Evolutionary conservation across 169 alveolate genomes (phyloP).

Genomic region (Plasmodium yoelii): DNA sequence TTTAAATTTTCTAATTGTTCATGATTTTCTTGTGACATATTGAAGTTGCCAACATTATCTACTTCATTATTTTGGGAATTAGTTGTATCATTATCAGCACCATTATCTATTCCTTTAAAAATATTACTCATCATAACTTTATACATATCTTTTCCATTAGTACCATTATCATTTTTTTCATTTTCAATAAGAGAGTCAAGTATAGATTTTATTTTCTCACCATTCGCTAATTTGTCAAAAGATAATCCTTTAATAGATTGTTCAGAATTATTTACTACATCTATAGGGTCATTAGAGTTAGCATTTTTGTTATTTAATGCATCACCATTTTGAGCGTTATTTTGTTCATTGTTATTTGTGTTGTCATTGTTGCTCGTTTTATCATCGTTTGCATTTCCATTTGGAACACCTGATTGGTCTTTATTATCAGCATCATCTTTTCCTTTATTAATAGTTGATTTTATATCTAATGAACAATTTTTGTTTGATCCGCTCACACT

Average conservation of each 20-base stretch:
- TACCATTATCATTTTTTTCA: neutral
- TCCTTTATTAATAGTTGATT: conserved; percentile 24
- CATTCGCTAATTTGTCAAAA: neutral
- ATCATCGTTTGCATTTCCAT: neutral
- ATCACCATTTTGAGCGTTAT: neutral
- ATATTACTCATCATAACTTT: conserved; percentile 17
- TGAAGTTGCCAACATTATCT: too few relatives aligned
- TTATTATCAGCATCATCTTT: neutral
- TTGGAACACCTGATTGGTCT: neutral
- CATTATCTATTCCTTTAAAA: too few relatives aligned
- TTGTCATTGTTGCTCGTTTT: neutral
- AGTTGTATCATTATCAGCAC: too few relatives aligned
- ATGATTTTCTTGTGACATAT: too few relatives aligned
- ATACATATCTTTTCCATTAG: conserved; percentile 1
- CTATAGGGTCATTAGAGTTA: too few relatives aligned
- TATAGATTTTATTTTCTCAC: neutral
- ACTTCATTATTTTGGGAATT: too few relatives aligned
- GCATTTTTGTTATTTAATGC: neutral
- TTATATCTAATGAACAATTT: conserved; percentile 26
- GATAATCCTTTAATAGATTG: neutral
- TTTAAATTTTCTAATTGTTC: too few relatives aligned
- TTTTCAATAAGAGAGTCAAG: conserved; percentile 1
- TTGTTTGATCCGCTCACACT: neutral
- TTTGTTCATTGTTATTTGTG: neutral
- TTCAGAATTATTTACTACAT: neutral